Evolutionary conservation across 169 alveolate species (phyloP).

Genomic region (Eimeria tenella): DNA sequence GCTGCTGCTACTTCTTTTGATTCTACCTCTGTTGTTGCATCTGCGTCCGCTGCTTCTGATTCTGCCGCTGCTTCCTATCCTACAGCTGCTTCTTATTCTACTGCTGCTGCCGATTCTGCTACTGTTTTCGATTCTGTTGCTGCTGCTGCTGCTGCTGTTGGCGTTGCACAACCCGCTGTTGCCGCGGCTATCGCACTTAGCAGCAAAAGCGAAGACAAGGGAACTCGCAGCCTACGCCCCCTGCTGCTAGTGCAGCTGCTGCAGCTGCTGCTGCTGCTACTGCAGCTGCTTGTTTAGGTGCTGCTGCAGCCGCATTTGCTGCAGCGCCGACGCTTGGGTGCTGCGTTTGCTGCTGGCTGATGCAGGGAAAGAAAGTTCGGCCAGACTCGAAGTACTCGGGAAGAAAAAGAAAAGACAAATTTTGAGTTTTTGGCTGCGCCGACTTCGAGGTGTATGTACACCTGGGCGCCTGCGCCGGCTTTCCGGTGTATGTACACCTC

Average conservation of each 20-base stretch:
- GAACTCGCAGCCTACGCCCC: no score
- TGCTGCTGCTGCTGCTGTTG: slow-evolving; percentile 1
- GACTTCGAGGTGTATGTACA: background rate
- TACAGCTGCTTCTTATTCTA: no score
- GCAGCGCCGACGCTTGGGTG: background rate
- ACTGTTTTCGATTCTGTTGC: background rate
- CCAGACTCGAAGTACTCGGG: slow-evolving; percentile 95
- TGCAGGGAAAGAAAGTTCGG: slow-evolving; percentile 86
- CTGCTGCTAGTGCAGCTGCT: background rate
- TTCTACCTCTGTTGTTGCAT: no score
- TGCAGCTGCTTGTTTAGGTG: no score
- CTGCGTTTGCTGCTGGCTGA: slow-evolving; percentile 61
- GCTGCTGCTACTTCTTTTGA: background rate
- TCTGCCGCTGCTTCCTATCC: background rate
- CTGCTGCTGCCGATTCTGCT: background rate
- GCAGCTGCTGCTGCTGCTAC: background rate
- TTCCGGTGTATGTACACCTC: background rate
- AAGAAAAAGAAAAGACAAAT: slow-evolving; percentile 89
- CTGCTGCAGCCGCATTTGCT: background rate
- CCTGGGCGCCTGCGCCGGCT: background rate
- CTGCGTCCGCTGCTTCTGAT: background rate
- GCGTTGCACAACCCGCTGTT: background rate
- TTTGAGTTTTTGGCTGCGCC: slow-evolving; percentile 43
- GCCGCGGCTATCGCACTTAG: no score
- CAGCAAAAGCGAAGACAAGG: no score